These are phyloP conservation scores for Penicillium occitanis DNA, from an alignment of 2,329 filamentous ascomycete genomes.

Conservation along the genomic window DNA sequence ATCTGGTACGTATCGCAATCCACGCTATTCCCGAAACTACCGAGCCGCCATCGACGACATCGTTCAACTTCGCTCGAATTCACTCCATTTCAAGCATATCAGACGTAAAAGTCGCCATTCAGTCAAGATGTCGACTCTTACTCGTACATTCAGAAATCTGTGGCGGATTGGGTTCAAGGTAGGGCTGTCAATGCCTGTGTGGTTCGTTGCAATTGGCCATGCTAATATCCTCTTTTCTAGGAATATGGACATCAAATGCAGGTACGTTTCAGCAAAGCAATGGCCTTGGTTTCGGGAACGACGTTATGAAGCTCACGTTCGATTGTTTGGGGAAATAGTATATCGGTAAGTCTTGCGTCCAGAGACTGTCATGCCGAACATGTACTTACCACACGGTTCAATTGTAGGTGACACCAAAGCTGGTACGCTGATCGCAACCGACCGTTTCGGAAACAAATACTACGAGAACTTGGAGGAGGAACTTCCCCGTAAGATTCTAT, in stretches of 20 bases:
- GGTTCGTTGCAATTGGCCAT: constrained; percentile 20
- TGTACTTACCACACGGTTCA: constrained; percentile 5
- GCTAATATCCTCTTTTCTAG: constrained; percentile 55
- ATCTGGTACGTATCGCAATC: neutral
- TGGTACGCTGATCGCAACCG: constrained; percentile 77
- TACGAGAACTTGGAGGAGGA: constrained; percentile 91
- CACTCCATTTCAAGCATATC: constrained; percentile 19
- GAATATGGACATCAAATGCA: constrained; percentile 91
- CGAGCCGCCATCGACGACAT: constrained; percentile 28
- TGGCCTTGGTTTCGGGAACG: constrained; percentile 1
- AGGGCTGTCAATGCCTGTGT: constrained; percentile 27
- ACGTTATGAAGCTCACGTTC: constrained; percentile 2
- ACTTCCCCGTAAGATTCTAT: constrained; percentile 68
- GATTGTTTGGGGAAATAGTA: constrained; percentile 33
- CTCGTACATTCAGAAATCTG: constrained; percentile 82
- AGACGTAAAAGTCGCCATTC: constrained; percentile 16
- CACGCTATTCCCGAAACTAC: constrained; percentile 30
- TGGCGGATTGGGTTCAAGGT: constrained; percentile 88
- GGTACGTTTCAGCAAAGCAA: constrained; percentile 54
- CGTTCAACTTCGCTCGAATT: constrained; percentile 22
- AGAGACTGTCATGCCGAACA: neutral
- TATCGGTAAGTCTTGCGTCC: constrained; percentile 38
- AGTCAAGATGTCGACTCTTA: constrained; percentile 80
- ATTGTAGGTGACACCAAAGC: constrained; percentile 88
- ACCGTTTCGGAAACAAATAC: constrained; percentile 96